phyloP scores from a whole-genome alignment of 371 early-diverging fungal genomes.

The Mucor piriformis region DNA sequence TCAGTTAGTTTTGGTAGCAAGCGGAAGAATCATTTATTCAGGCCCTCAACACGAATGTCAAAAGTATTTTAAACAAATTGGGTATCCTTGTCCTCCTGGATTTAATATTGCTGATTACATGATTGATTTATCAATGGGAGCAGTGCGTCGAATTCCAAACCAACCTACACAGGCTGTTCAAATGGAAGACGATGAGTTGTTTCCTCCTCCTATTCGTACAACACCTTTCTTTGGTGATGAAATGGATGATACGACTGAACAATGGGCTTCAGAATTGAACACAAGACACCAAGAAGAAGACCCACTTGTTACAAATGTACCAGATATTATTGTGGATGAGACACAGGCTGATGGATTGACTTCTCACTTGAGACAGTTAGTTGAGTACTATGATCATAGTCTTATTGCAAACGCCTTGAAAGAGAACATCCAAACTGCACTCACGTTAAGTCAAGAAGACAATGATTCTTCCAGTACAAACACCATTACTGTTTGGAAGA shows the following conservation, averaged over 20 bases:
- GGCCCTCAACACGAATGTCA: slow-evolving; percentile 62
- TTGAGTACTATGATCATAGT: slow-evolving; percentile 53
- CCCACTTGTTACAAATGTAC: neutral
- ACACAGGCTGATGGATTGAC: slow-evolving; percentile 33
- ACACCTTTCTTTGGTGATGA: slow-evolving; percentile 17
- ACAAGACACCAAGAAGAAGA: slow-evolving; percentile 13
- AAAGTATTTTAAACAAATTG: slow-evolving; percentile 68
- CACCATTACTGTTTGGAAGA: slow-evolving; percentile 41
- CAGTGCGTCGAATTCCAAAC: slow-evolving; percentile 38
- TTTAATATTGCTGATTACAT: slow-evolving; percentile 94
- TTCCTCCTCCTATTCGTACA: neutral
- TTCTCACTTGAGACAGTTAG: slow-evolving; percentile 49
- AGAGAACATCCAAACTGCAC: slow-evolving; percentile 50
- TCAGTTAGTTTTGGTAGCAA: slow-evolving; percentile 82
- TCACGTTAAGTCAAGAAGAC: slow-evolving; percentile 22
- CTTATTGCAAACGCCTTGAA: slow-evolving; percentile 37
- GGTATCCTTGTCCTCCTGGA: slow-evolving; percentile 83
- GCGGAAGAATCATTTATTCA: slow-evolving; percentile 82
- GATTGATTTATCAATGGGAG: slow-evolving; percentile 76
- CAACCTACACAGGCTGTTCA: slow-evolving; percentile 4
- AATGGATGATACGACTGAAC: slow-evolving; percentile 44
- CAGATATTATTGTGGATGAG: slow-evolving; percentile 31
- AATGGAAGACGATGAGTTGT: slow-evolving; percentile 14
- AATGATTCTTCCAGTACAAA: slow-evolving; percentile 8
- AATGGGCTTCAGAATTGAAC: slow-evolving; percentile 47